These are phyloP conservation scores for Candida pseudofarinosa DNA, from an alignment of 805 yeast species.

Conservation along the genomic window DNA sequence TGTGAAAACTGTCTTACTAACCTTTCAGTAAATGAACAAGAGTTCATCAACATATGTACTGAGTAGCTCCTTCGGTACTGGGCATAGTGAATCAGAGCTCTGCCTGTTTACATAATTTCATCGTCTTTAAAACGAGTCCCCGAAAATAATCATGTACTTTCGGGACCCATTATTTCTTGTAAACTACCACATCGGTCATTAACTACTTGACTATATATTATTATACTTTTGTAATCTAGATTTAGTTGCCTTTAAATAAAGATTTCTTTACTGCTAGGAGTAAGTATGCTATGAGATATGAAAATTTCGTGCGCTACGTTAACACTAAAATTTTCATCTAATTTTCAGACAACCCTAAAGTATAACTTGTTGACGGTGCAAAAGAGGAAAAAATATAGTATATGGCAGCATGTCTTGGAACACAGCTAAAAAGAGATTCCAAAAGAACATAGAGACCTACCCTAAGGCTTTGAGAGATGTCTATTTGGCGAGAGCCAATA, in stretches of 20 bases:
- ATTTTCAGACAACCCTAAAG: neutral
- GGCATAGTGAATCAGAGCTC: no score
- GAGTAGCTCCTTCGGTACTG: conserved; percentile 43
- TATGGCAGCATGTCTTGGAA: conserved; percentile 27
- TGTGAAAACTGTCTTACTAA: conserved; percentile 20
- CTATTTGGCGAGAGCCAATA: conserved; percentile 16
- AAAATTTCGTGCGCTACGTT: neutral
- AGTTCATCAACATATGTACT: conserved; percentile 83
- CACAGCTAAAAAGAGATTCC: conserved; percentile 31
- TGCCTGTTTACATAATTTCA: neutral
- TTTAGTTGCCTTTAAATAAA: no score
- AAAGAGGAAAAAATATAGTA: neutral
- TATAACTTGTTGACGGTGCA: neutral
- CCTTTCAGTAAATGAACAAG: conserved; percentile 75
- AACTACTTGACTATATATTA: no score
- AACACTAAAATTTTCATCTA: neutral
- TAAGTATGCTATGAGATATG: no score
- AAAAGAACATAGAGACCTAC: conserved; percentile 30
- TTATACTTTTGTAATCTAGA: no score
- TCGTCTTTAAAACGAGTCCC: neutral
- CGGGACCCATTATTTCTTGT: no score
- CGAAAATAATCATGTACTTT: no score
- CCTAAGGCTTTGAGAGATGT: conserved; percentile 29
- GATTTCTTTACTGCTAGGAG: no score
- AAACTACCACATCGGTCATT: no score